phyloP scores from a whole-genome alignment of 768 basidiomycete species.

The Suillus lakei region DNA sequence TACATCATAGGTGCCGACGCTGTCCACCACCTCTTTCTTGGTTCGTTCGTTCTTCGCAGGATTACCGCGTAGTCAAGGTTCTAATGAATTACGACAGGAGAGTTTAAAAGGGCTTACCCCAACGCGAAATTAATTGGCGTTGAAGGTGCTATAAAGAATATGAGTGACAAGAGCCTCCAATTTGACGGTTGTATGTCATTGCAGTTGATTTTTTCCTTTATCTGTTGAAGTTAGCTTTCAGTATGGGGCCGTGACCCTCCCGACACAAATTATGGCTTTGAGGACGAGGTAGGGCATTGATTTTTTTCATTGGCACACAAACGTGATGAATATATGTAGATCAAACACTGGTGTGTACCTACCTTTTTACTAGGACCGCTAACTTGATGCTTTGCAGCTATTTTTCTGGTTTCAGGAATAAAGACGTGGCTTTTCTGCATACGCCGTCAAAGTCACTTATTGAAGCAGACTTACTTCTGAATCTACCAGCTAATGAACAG shows the following conservation, averaged over 20 bases:
- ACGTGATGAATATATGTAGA: constrained; percentile 32
- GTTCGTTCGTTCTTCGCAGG: constrained; percentile 35
- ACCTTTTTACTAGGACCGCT: not conserved
- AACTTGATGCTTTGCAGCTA: constrained; percentile 46
- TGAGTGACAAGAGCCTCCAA: constrained; percentile 52
- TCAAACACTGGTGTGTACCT: constrained; percentile 51
- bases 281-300: constrained; percentile 57
- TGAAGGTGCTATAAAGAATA: constrained; percentile 54
- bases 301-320: not conserved
- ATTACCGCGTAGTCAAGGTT: constrained; percentile 25
- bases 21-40: constrained; percentile 64
- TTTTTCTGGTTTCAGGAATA: constrained; percentile 72
- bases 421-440: constrained; percentile 87
- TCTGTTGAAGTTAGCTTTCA: constrained; percentile 20
- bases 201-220: not conserved
- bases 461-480: constrained; percentile 83
- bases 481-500: constrained; percentile 81
- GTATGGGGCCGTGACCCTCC: constrained; percentile 69
- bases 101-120: constrained; percentile 74
- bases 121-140: constrained; percentile 75
- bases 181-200: constrained; percentile 66
- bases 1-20: constrained; percentile 63
- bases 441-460: constrained; percentile 70
- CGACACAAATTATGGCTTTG: constrained; percentile 75
- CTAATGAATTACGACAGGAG: constrained; percentile 41